Percentiles rank a stretch among this genome's conserved stretches.
phyloP scores from a whole-genome alignment of 2,329 filamentous ascomycete species.

The Hirsutella minnesotensis region DNA sequence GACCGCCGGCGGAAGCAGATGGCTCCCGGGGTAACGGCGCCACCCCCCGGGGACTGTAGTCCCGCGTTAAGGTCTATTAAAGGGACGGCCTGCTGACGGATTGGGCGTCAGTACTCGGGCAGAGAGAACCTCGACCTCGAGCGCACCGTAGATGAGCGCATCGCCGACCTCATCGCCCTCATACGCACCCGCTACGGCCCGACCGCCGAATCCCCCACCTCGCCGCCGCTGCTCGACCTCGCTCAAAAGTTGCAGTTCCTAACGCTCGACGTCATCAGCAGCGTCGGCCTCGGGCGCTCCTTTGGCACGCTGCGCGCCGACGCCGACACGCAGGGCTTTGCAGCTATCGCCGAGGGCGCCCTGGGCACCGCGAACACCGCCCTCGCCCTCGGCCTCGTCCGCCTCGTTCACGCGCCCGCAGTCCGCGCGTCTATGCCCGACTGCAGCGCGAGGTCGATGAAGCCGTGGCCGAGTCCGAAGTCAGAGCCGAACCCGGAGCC shows the following conservation, averaged over 20 bases:
- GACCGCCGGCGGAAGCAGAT: conserved; percentile 33
- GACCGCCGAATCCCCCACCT: conserved; percentile 8
- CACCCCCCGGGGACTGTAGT: too few relatives aligned
- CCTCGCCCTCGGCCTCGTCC: conserved; percentile 15
- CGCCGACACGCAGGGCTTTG: conserved; percentile 28
- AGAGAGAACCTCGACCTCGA: conserved; percentile 41
- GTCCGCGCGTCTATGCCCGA: conserved; percentile 30
- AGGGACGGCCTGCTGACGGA: too few relatives aligned
- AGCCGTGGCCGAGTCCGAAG: too few relatives aligned
- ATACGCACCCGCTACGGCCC: conserved; percentile 32
- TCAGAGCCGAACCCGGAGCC: conserved; percentile 27
- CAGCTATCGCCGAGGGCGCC: conserved; percentile 22
- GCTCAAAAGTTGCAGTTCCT: conserved; percentile 36
- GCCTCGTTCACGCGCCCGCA: conserved; percentile 17
- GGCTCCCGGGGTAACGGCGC: conserved; percentile 29
- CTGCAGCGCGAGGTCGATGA: conserved; percentile 36
- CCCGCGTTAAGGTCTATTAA: too few relatives aligned
- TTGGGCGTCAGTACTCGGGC: conserved; percentile 34
- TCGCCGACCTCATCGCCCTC: conserved; percentile 31
- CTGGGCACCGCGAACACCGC: conserved; percentile 14
- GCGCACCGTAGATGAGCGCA: conserved; percentile 31
- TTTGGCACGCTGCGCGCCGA: conserved; percentile 37
- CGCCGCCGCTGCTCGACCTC: conserved; percentile 27
- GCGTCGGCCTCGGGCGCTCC: conserved; percentile 34
- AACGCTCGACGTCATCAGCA: conserved; percentile 40